Percentiles rank a stretch among this genome's conserved stretches.
phyloP scores from a whole-genome alignment of 306 rosid species.

The Acmispon strigosus region DNA sequence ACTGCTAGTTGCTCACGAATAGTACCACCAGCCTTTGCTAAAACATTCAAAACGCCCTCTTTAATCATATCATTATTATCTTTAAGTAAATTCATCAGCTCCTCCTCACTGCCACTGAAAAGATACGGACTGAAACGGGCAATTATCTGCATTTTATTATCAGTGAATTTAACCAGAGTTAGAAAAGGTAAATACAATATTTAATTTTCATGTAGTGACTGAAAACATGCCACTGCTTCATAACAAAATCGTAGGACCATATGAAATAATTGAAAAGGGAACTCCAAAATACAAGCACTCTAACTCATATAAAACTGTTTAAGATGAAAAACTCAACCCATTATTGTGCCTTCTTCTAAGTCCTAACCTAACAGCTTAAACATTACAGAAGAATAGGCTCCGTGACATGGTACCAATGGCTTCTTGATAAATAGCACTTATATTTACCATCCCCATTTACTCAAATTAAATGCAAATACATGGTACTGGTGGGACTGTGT shows the following conservation, averaged over 20 bases:
- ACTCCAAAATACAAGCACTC: not conserved
- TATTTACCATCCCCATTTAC: not conserved
- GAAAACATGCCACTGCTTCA: constrained; percentile 12
- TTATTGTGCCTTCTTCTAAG: constrained; percentile 1
- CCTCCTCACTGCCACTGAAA: constrained; percentile 72
- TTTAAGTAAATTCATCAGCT: constrained; percentile 70
- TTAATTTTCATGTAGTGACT: constrained; percentile 10
- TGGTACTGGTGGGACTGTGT: not conserved
- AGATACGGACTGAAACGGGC: constrained; percentile 79
- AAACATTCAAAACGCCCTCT: constrained; percentile 79
- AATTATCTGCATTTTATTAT: constrained; percentile 56
- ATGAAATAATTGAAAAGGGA: not conserved
- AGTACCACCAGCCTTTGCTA: constrained; percentile 98
- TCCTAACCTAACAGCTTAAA: not conserved
- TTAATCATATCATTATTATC: constrained; percentile 71
- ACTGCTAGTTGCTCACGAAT: constrained; percentile 85
- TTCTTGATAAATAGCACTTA: not conserved
- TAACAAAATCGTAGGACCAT: not conserved
- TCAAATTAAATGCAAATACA: not conserved
- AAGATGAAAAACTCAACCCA: constrained; percentile 5
- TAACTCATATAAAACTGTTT: not conserved
- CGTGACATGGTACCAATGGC: not conserved
- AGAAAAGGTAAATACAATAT: not conserved
- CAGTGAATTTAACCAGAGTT: constrained; percentile 8
- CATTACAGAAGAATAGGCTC: not conserved